Evolutionary conservation across 495 filamentous ascomycete genomes (phyloP).

Genomic region (Xylaria grammica): DNA sequence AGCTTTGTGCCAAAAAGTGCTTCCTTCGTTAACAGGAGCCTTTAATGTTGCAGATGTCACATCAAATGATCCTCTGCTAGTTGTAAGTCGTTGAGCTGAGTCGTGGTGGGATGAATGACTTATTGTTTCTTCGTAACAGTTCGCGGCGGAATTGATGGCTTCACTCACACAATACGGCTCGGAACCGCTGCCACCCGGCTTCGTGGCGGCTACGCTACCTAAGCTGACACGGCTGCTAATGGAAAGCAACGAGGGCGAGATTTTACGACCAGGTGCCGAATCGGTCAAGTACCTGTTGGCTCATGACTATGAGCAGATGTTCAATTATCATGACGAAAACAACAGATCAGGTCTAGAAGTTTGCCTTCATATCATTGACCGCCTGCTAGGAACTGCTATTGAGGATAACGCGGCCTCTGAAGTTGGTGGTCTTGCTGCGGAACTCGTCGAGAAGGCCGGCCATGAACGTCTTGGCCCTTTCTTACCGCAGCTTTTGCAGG

Average conservation of each 20-base stretch:
- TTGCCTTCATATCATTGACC: conserved; percentile 88
- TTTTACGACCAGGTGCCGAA: conserved; percentile 85
- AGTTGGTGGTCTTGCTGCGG: conserved; percentile 91
- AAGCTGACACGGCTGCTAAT: conserved; percentile 84
- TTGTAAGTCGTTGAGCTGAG: conserved; percentile 47
- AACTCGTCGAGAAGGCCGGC: conserved; percentile 92
- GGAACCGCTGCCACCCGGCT: conserved; percentile 83
- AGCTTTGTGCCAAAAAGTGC: conserved; percentile 81
- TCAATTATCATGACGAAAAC: conserved; percentile 75
- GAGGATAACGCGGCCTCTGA: conserved; percentile 93
- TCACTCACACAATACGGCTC: conserved; percentile 81
- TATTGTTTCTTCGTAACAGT: conserved; percentile 40
- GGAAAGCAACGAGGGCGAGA: conserved; percentile 76
- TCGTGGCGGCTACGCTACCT: conserved; percentile 82
- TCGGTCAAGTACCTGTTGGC: conserved; percentile 84
- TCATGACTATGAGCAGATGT: conserved; percentile 86
- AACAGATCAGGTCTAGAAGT: conserved; percentile 87
- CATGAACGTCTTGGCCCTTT: conserved; percentile 88
- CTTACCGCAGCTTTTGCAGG: conserved; percentile 84
- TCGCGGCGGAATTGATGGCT: conserved; percentile 83
- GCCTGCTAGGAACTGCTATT: conserved; percentile 79
- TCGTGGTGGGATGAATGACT: conserved; percentile 1
- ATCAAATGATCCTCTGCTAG: conserved; percentile 79
- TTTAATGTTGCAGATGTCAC: conserved; percentile 88
- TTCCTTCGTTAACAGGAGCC: conserved; percentile 84